A percentile compares a stretch with the other conserved stretches of the same genome.
phyloP scores from a whole-genome alignment of 805 yeast genomes.

The Candida gorgasii region DNA sequence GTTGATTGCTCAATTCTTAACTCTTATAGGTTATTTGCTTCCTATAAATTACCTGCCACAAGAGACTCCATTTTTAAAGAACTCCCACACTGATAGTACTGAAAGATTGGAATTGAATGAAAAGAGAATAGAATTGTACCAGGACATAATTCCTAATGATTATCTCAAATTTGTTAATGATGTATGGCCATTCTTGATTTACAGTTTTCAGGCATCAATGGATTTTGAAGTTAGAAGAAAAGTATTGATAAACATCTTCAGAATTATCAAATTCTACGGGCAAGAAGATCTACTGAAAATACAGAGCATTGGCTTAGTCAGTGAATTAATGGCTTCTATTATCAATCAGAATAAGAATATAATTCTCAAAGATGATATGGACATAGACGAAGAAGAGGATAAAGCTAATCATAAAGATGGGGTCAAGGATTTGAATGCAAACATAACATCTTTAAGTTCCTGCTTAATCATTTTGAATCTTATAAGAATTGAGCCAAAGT shows the following conservation, averaged over 20 bases:
- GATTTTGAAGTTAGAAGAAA: conserved; percentile 63
- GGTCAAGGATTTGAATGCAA: conserved; percentile 27
- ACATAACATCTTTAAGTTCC: conserved; percentile 51
- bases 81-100: conserved; percentile 20
- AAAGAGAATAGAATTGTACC: conserved; percentile 31
- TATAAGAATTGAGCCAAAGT: conserved; percentile 21
- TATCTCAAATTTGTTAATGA: conserved; percentile 43
- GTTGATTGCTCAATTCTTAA: conserved; percentile 54
- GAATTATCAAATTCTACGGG: conserved; percentile 47
- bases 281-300: conserved; percentile 31
- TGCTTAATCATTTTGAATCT: conserved; percentile 14
- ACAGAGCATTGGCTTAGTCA: conserved; percentile 34
- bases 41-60: conserved; percentile 46
- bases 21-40: conserved; percentile 55
- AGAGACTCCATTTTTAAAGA: conserved; percentile 31
- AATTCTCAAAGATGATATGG: conserved; percentile 16
- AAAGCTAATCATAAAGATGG: neutral
- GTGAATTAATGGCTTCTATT: conserved; percentile 58
- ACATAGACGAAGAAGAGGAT: conserved; percentile 1
- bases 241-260: conserved; percentile 52
- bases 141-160: conserved; percentile 20
- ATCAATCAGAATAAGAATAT: conserved; percentile 51
- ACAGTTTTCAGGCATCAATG: conserved; percentile 71
- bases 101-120: conserved; percentile 29
- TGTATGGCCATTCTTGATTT: conserved; percentile 55